Base-by-base conservation (phyloP, 495 filamentous ascomycete species). In the Jackrogersella multiformis region DNA sequence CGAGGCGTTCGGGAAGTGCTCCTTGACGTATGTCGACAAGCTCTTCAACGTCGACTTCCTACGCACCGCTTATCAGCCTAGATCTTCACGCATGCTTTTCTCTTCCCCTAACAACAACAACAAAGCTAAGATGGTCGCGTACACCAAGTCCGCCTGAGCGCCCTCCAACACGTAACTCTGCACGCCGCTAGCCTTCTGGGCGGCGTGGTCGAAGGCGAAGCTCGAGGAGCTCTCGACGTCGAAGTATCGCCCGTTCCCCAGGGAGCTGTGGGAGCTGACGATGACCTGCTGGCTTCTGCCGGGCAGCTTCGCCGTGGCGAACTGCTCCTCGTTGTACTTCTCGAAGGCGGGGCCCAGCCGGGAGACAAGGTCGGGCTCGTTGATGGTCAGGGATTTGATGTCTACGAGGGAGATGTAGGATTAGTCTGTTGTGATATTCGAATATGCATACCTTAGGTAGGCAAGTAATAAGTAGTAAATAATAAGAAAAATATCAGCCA, bases 241-340 rank as follows among this genome's bases (percentile, higher is more conserved):
- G 78, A 88, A 98, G 78, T 97, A 99, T 56, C 91, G 82, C 39
- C 88, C 91, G 61, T 85, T 84, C 5, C 88, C 92, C 18, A 98
- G 77, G 59, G 86, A 83, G 76, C 93, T 98, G 76, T 93, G 89
- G 66, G 88, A 80, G 83, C 92, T 97, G 74, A 98, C 81, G 72
- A 98, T 85, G 65, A 97, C 93, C 85, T 94, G 71, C 76, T 95
- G 86, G 75, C 88, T 93, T 56, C 90, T 85, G 9, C 92, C 92
- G 4, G 95, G 95, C 12, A 98, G 86, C 81, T 96, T 97, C 53
- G 91, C 88, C 7, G 91, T 91, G 26, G 87, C 78, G 75, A 97
- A 89, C 77, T 99, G 96, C 77, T 92, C 89, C 76, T 97, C 94
- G 73, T 97, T 98, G 85, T 99, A 97, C 77, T 89, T 91, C 79